Base-by-base conservation (phyloP, 78 protist species). In the Corallochytrium limacisporum region DNA sequence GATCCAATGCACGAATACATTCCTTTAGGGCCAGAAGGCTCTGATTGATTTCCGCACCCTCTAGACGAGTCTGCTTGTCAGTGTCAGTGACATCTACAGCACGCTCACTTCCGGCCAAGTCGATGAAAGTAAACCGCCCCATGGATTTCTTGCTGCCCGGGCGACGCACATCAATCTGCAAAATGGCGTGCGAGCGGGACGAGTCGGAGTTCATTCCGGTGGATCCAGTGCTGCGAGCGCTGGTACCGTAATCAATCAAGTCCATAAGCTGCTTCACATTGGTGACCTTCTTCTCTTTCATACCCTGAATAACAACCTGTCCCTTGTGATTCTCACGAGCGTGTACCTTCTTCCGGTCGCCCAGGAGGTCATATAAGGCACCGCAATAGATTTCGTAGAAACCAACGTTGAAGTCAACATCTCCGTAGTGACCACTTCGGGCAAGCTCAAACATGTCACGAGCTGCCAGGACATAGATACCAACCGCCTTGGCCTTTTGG, bases 331-430 rank as follows among this genome's bases (percentile, higher is more conserved):
- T 89, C 59, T 85, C 93, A 18, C 90, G 48, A 1, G 92, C 82
- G 2, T 26, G 46, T 24, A 87, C 62, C 26, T 67, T 40, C 74
- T 78, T 71, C 37, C 90, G 65, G 4, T 72, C 74, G 62, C 83
- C 74, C 13, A 91, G 59, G 48, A 91, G 77, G 63, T 91, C 97
- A 51, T 62, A 86, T 18, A 91, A 61, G 5, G 83, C 78, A 16
- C 87, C 89, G n/a, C 90, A 89, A 56, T 91, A 91, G 65, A 91
- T 91, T 63, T 91, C 97, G 68, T 75, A 87, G 77, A 91, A 87
- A 8, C 46, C 46, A 8, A 40, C 46, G 46, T 40, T n/a, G n/a
- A n/a, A n/a, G n/a, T n/a, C n/a, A n/a, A n/a, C n/a, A n/a, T n/a
- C n/a, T n/a, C n/a, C n/a, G n/a, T n/a, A n/a, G n/a, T n/a, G n/a